These are phyloP conservation scores for Bruguiera hainesii DNA, from an alignment of 441 rosid genomes.

Conservation along the genomic window DNA sequence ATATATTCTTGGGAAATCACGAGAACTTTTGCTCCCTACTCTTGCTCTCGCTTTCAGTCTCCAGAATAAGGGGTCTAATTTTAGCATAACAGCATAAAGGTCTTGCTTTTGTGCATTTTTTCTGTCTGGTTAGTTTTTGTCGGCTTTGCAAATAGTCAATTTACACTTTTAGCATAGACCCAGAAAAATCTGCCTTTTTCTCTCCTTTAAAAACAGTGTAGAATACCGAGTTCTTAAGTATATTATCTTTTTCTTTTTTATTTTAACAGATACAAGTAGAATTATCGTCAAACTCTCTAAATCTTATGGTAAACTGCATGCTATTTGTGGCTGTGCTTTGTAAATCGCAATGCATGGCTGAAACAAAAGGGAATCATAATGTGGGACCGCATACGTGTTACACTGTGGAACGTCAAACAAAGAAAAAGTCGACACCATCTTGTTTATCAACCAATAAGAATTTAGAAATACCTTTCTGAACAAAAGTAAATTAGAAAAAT, in stretches of 20 bases:
- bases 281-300: no score
- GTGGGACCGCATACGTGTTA: no score
- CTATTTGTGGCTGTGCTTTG: no score
- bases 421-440: no score
- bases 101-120: constrained; percentile 32
- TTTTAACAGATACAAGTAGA: no score
- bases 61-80: constrained; percentile 32
- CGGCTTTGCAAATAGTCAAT: constrained; percentile 28
- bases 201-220: constrained; percentile 20
- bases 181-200: constrained; percentile 8
- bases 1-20: constrained; percentile 19
- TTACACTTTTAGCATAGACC: constrained; percentile 20
- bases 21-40: constrained; percentile 18
- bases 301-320: no score
- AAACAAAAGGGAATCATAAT: no score
- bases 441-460: no score
- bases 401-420: no score
- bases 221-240: constrained; percentile 7
- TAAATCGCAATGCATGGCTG: no score
- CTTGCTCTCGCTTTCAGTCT: constrained; percentile 43
- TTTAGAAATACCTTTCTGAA: no score
- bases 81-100: constrained; percentile 13
- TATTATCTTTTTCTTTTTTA: constrained; percentile 4
- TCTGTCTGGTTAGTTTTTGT: constrained; percentile 18
- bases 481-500: no score